Base-by-base conservation (phyloP, 768 basidiomycete genomes). In the Candolleomyces aberdarensis region DNA sequence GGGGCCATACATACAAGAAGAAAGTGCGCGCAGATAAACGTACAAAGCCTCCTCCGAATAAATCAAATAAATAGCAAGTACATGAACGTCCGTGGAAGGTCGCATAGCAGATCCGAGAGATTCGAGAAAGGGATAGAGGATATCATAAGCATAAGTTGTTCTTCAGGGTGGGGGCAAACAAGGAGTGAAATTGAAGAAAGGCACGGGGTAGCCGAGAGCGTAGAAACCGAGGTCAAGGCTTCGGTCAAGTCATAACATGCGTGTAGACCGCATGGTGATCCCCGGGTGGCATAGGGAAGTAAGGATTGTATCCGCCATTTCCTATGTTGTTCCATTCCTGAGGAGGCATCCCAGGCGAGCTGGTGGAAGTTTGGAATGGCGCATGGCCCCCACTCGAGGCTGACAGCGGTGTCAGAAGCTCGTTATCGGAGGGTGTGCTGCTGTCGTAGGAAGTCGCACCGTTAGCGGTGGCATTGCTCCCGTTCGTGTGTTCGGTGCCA, bases 311-410 rank as follows among this genome's bases (percentile, higher is more conserved):
- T 36, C 83, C 81, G 14, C 78, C 71, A 31, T 82, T 67, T 22
- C 81, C 76, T 69, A 86, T 76, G 60, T 81, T 76, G 64, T 78
- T 83, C 87, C 86, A 88, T 72, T 88, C 82, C 64, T 85, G 81
- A 44, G 83, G 81, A 58, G 83, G 79, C 66, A 83, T 81, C 69
- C 76, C 81, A 41, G 79, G 75, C 43, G 80, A 79, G 26, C 75
- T 76, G 1, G 69, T 63, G 26, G 60, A 55, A 26, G 72, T 68
- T 53, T 80, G 78, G 67, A 80, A 83, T 15, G 79, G 79, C 9
- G 75, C 65, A 46, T 80, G 80, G n/a, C 77, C 76, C 3, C 60
- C 55, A n/a, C 78, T 80, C 39, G 82, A 79, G 19, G 80, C 78
- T 46, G 82, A 83, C 54, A 82, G 70, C 1, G 83, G 82, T 14